Evolutionary conservation across 768 basidiomycete genomes (phyloP).

Genomic region (Cystofilobasidium capitatum): DNA sequence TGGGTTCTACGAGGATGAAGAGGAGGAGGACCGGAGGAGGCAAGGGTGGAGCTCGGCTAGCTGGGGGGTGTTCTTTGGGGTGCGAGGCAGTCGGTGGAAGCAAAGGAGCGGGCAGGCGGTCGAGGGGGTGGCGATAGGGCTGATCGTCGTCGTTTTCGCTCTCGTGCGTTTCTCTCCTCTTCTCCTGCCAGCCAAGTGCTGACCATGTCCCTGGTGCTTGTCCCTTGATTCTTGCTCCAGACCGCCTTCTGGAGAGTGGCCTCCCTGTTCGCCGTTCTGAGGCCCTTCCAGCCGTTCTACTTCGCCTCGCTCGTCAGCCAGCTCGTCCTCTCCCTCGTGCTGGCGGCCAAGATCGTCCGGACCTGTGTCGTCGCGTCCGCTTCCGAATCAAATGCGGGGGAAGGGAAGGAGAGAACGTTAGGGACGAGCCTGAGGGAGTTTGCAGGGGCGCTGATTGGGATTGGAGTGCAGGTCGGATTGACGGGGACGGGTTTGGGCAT

Average conservation of each 20-base stretch:
- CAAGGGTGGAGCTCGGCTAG: background rate
- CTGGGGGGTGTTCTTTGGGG: background rate
- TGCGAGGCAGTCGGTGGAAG: no score
- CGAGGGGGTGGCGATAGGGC: background rate
- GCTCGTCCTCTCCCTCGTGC: background rate
- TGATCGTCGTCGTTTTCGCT: background rate
- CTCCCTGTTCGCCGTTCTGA: slow-evolving; percentile 6
- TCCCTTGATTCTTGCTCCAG: background rate
- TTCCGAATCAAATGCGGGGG: no score
- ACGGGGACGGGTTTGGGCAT: background rate
- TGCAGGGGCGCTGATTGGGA: background rate
- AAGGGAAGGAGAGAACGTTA: no score
- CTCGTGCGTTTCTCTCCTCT: background rate
- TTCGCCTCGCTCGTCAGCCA: background rate
- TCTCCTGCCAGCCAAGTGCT: background rate
- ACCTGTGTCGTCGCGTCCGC: no score
- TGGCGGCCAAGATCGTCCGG: background rate
- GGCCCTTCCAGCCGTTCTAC: slow-evolving; percentile 7
- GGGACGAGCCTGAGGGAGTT: background rate
- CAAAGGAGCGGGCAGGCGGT: background rate
- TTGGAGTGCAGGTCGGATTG: background rate
- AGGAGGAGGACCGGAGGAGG: background rate
- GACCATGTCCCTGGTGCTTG: background rate
- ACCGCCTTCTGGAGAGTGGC: slow-evolving; percentile 3
- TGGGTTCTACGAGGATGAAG: background rate